Conservation (phyloP, 2,329 filamentous ascomycete species). For the Fusarium sp. region DNA sequence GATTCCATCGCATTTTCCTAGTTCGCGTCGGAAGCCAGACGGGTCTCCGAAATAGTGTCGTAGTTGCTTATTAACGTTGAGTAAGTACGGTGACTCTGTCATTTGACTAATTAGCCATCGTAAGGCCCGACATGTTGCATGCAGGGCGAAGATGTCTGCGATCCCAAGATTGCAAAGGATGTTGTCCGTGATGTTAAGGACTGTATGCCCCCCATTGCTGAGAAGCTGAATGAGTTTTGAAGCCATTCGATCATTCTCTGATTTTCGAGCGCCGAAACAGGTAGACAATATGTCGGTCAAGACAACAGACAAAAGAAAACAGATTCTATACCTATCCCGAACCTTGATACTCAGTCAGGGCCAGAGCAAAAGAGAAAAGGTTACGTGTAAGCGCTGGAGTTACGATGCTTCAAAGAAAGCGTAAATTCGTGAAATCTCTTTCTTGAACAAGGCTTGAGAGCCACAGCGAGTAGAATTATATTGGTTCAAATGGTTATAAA, state of each 20-base stretch:
- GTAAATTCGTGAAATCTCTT: rapidly evolving
- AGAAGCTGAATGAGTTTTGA: not conserved
- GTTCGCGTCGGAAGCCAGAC: not conserved
- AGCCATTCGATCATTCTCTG: not conserved
- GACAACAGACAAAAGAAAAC: no score
- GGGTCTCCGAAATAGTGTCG: not conserved
- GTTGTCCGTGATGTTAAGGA: not conserved
- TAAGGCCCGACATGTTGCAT: not conserved
- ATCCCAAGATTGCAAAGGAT: not conserved
- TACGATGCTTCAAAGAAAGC: not conserved
- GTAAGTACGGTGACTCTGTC: not conserved
- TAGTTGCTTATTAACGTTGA: not conserved
- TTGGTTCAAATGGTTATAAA: not conserved
- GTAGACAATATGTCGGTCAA: no score
- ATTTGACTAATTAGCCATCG: not conserved
- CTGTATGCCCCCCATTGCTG: not conserved
- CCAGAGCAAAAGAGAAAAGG: not conserved
- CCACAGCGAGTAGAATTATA: not conserved
- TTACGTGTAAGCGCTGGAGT: not conserved
- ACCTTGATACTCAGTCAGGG: no score
- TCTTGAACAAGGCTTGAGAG: not conserved
- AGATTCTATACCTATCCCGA: no score
- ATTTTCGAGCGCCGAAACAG: no score
- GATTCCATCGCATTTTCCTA: not conserved
- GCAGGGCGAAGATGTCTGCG: not conserved